These are phyloP conservation scores for Hymenoscyphus infarciens DNA, from an alignment of 2,329 filamentous ascomycete genomes.

Conservation along the genomic window DNA sequence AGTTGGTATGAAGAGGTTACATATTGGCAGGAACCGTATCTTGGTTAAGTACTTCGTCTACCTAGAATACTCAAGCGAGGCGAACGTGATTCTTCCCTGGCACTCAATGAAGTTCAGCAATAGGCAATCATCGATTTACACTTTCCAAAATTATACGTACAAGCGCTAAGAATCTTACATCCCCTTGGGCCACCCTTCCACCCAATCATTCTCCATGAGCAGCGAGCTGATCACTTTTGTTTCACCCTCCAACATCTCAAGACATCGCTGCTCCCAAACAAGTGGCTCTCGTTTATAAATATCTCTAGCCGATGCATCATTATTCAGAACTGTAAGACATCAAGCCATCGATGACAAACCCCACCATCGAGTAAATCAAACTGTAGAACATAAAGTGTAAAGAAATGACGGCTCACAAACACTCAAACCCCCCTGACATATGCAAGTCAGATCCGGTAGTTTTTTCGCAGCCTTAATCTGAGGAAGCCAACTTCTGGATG, in stretches of 20 bases:
- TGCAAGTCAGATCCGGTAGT: not conserved
- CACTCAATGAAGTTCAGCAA: not conserved
- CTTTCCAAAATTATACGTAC: not conserved
- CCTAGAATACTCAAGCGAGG: no score
- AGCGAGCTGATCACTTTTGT: not conserved
- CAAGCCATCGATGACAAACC: slow-evolving; percentile 2
- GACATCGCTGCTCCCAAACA: not conserved
- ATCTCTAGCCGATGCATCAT: not conserved
- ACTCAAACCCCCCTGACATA: not conserved
- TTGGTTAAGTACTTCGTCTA: not conserved
- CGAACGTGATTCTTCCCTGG: no score
- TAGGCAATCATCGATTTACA: not conserved
- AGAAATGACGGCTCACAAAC: not conserved
- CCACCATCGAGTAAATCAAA: not conserved
- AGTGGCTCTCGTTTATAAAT: not conserved
- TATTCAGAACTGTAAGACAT: slow-evolving; percentile 1
- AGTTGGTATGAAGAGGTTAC: not conserved
- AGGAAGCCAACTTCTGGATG: not conserved
- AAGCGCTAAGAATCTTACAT: not conserved
- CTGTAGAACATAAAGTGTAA: not conserved
- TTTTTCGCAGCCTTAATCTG: not conserved
- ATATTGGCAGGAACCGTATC: not conserved
- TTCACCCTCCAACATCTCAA: not conserved
- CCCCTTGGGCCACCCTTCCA: not conserved
- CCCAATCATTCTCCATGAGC: not conserved